Evolutionary conservation across 352 stramenopile genomes (phyloP), one percentile per base, ranked within the genome.

Genomic region (Phytophthora melonis): DNA sequence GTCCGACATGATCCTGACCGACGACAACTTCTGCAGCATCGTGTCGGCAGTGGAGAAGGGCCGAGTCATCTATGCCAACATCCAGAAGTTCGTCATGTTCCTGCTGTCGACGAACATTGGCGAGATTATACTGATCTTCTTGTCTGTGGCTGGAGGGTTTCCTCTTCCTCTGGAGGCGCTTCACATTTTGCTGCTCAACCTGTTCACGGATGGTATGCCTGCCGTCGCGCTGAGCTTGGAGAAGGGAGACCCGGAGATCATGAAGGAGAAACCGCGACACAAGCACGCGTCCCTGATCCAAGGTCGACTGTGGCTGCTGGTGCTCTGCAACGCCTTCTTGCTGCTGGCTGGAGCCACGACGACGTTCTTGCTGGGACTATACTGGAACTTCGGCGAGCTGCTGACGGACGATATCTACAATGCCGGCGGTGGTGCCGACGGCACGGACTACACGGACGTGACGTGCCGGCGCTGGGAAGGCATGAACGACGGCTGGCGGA

Each of bases 11-110:
- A 97, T 99, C 54, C 79, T 99, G 39, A 89, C 99, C 3, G 98
- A 99, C 80, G 98, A 99, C 82, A 99, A 99, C 72, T 99, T 99
- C 80, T 89, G 89, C 25, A 99, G 96, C 34, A 99, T 99, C 70
- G 97, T 99, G 14, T 87, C 96, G 8, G 97, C 97, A 10, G 95
- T 99, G 45, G 92, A 98, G 60, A 98, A 97, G 79, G 98, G 97
- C 18, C 88, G 98, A 21, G 96, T 96, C 56, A 98, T 99, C 25
- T 99, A 99, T 80, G 97, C 99, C 70, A 99, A 98, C 77, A 99
- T 99, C 72, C 89, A 97, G 62, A 99, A 99, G 79, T 99, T 99
- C 74, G 87, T 99, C 49, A 97, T 99, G 81, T 99, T 99, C 77
- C 88, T 99, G 80, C 82, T 99, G 25, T 99, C 97, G 9, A 98